Evolutionary conservation across 495 filamentous ascomycete species (phyloP), one percentile per base, ranked within the genome.

Genomic region (Penicillium antarcticum): DNA sequence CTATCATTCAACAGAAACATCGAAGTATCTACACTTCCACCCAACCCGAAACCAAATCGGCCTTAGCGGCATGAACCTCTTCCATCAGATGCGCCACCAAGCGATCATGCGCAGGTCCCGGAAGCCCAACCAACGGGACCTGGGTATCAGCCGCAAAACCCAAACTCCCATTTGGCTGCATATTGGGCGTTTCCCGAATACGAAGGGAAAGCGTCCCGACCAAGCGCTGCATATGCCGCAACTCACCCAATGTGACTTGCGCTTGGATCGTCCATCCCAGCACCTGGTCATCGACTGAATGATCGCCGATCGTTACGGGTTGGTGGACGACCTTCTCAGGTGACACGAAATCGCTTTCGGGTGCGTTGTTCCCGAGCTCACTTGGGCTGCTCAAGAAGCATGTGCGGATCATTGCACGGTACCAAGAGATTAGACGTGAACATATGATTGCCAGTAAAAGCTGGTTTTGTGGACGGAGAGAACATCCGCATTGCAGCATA

Each of bases 401-500:
- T 10, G 48, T 24, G 6, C 16, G 38, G 23, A 51, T 51, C 48
- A 51, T 51, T 14, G 48, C 39, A 34, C 31, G 38, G 23, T 42
- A 51, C 48, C 48, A 51, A 1, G 33, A 38, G 3, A 51, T 33
- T 0, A 51, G 39, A 13, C 38, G 16, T 4, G 50, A 52, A 11
- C 42, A 45, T 23, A 52, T 45, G 9, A 31, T 29, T 34, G 50
- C 50, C 16, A 52, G 11, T 7, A 52, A 5, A 6, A 52, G 42
- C 23, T 45, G 50, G 16, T 52, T 52, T 17, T 52, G 50, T 13
- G 50, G 42, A 5, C 50, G 50, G 7, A 52, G 50, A 7, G 42
- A 32, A 16, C 50, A 52, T 14, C 29, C 35, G 19, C 50, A 52
- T 14, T 52, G 50, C 32, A 52, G 50, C 50, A 52, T 52, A 17